Conservation (phyloP, 139 green algal genomes). For the Closterium sp. region DNA sequence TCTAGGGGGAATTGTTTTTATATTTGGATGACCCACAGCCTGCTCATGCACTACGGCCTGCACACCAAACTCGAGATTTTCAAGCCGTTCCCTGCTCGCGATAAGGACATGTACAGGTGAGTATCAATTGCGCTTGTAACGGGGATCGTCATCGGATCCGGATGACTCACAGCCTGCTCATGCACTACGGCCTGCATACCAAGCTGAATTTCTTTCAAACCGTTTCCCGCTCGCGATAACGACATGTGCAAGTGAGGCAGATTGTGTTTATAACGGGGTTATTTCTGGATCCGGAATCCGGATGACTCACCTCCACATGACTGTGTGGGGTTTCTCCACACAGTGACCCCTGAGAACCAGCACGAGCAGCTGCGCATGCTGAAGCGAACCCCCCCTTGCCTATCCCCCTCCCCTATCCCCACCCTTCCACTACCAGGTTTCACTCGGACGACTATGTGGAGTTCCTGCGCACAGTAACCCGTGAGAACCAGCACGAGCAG, state of each 20-base stretch:
- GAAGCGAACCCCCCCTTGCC: slow-evolving; percentile 87
- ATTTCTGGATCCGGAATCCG: background rate
- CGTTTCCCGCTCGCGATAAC: slow-evolving; percentile 30
- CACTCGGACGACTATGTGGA: slow-evolving; percentile 87
- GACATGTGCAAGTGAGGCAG: slow-evolving; percentile 37
- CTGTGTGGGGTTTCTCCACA: slow-evolving; percentile 86
- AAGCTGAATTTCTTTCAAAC: slow-evolving; percentile 84
- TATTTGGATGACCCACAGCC: slow-evolving; percentile 85
- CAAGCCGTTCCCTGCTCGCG: slow-evolving; percentile 51
- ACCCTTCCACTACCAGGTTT: slow-evolving; percentile 60
- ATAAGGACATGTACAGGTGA: slow-evolving; percentile 46
- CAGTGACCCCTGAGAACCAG: slow-evolving; percentile 88
- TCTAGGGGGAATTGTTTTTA: too few relatives aligned
- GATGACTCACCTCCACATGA: too few relatives aligned
- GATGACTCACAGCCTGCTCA: slow-evolving; percentile 87
- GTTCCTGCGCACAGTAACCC: slow-evolving; percentile 84
- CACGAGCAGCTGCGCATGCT: slow-evolving; percentile 91
- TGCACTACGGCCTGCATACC: slow-evolving; percentile 83
- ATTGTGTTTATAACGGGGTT: background rate
- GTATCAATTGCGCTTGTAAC: background rate
- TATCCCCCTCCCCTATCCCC: background rate
- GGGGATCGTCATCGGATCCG: slow-evolving; percentile 73
- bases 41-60: slow-evolving; percentile 89
- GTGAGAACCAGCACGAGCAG: slow-evolving; percentile 92
- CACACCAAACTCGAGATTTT: slow-evolving; percentile 82